These are phyloP conservation scores for Fraxinus paxiana DNA, from an alignment of 305 asterid species.

Conservation along the genomic window DNA sequence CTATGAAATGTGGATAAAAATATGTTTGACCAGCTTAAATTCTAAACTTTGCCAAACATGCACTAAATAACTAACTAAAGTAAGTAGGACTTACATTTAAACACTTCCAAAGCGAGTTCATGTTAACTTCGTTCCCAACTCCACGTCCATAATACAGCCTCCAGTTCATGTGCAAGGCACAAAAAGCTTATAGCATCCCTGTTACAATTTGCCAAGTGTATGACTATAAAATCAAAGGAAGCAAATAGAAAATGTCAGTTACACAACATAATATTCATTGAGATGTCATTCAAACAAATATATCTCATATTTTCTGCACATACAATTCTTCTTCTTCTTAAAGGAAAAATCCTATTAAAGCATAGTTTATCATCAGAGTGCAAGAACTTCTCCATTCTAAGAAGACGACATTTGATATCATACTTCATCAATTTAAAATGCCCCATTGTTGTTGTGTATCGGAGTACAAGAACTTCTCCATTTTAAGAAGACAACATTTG, in stretches of 20 bases:
- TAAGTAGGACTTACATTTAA: not conserved
- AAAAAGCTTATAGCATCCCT: not conserved
- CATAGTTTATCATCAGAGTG: not conserved
- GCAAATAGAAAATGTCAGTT: slow-evolving; percentile 18
- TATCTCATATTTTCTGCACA: slow-evolving; percentile 6
- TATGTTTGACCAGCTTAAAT: not conserved
- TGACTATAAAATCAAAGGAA: not conserved
- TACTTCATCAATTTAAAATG: slow-evolving; percentile 8
- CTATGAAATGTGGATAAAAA: not conserved
- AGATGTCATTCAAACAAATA: slow-evolving; percentile 1
- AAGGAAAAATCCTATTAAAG: not conserved
- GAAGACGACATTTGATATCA: slow-evolving; percentile 7
- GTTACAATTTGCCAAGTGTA: not conserved
- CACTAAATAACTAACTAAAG: not conserved
- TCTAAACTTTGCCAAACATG: not conserved
- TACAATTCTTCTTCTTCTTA: not conserved
- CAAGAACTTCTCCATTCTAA: slow-evolving; percentile 13
- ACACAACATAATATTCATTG: not conserved
- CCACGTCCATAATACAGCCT: not conserved
- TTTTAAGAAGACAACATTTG: slow-evolving; percentile 8
- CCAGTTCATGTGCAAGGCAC: not conserved
- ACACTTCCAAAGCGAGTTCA: not conserved
- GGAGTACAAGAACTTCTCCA: slow-evolving; percentile 14
- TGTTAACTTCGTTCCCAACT: not conserved
- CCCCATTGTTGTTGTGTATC: not conserved